A percentile compares a stretch with the other conserved stretches of the same genome.
Conservation (phyloP, 805 yeast species). For the Metschnikowia kofuensis region DNA sequence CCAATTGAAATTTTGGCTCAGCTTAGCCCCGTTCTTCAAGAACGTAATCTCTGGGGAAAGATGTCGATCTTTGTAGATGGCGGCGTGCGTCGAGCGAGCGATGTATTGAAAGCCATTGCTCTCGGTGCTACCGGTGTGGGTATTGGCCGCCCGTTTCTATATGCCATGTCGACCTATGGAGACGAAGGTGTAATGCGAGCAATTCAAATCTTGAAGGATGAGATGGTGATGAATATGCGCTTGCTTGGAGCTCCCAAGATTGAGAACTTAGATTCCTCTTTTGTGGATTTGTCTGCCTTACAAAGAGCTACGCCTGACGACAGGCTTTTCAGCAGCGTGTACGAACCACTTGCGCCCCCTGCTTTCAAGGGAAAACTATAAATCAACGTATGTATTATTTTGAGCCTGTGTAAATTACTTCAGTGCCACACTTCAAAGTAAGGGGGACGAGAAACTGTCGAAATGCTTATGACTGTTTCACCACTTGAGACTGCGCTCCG, state of each 20-base stretch:
- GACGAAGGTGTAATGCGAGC: constrained; percentile 69
- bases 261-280: constrained; percentile 48
- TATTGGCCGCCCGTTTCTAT: constrained; percentile 71
- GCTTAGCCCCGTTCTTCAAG: constrained; percentile 43
- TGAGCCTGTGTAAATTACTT: too few species aligned
- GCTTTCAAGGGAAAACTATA: constrained; percentile 38
- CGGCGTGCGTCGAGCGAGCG: constrained; percentile 75
- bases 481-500: too few species aligned
- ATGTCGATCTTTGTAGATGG: constrained; percentile 73
- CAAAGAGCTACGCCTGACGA: constrained; percentile 52
- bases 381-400: too few species aligned
- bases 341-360: constrained; percentile 54
- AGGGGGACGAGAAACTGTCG: too few species aligned
- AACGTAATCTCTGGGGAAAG: constrained; percentile 41
- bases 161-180: constrained; percentile 79
- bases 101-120: constrained; percentile 70
- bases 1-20: constrained; percentile 62
- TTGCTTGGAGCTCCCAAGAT: constrained; percentile 57
- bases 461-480: too few species aligned
- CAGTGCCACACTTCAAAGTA: too few species aligned
- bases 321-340: constrained; percentile 49
- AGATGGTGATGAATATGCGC: constrained; percentile 63
- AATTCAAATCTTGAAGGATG: constrained; percentile 57
- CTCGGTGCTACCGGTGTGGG: constrained; percentile 78
- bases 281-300: constrained; percentile 54